phyloP scores from a whole-genome alignment of 768 basidiomycete species.

The Pisolithus orientalis region DNA sequence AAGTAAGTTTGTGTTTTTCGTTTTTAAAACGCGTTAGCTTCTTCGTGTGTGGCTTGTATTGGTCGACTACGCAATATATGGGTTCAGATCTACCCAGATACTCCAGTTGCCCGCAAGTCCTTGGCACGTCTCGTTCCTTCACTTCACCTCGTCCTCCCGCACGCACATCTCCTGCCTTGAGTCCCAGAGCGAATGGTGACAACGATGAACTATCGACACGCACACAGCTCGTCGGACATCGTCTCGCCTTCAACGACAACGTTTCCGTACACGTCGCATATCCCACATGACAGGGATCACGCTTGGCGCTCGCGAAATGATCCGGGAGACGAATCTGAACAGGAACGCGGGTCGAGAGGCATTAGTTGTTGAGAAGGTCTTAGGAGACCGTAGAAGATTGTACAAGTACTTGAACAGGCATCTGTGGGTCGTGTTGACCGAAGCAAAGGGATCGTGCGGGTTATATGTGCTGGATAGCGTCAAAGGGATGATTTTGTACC shows the following conservation, averaged over 20 bases:
- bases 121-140: conserved; percentile 39
- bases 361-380: conserved; percentile 74
- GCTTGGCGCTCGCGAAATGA: conserved; percentile 49
- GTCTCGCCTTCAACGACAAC: conserved; percentile 36
- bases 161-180: conserved; percentile 12
- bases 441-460: conserved; percentile 39
- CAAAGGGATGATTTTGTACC: conserved; percentile 74
- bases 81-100: conserved; percentile 67
- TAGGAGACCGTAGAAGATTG: conserved; percentile 81
- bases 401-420: conserved; percentile 95
- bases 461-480: conserved; percentile 75
- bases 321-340: conserved; percentile 47
- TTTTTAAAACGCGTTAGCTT: neutral
- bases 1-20: conserved; percentile 40
- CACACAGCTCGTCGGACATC: conserved; percentile 53
- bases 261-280: conserved; percentile 46
- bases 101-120: conserved; percentile 33
- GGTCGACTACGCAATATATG: conserved; percentile 17
- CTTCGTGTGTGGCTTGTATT: too few species aligned
- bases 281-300: conserved; percentile 62
- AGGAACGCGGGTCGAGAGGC: conserved; percentile 46
- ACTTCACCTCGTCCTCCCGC: conserved; percentile 54
- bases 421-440: conserved; percentile 60
- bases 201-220: conserved; percentile 8
- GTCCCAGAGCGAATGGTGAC: conserved; percentile 14